These are phyloP conservation scores for Keqinozyma sinolaborantium DNA, from an alignment of 1,139 yeast genomes.

Conservation along the genomic window DNA sequence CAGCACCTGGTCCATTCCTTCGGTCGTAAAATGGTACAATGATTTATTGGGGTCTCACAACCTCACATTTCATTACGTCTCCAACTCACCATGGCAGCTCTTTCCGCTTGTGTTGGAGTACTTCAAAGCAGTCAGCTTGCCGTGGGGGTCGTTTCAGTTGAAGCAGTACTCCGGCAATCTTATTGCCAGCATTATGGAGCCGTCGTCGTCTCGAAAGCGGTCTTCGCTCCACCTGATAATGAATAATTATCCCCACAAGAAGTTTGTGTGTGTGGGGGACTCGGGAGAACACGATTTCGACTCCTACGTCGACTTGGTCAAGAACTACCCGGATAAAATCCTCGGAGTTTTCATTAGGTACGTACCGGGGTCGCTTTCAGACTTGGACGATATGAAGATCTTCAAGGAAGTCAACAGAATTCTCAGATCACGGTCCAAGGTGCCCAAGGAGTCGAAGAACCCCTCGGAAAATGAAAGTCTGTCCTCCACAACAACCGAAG, in stretches of 20 bases:
- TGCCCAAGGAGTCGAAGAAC: neutral
- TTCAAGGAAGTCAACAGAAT: constrained; percentile 28
- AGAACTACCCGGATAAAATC: constrained; percentile 56
- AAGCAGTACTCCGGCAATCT: constrained; percentile 85
- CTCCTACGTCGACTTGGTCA: constrained; percentile 76
- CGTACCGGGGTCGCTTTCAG: constrained; percentile 66
- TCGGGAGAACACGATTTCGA: constrained; percentile 95
- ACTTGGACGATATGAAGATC: constrained; percentile 41
- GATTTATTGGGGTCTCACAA: constrained; percentile 32
- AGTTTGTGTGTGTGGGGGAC: constrained; percentile 85
- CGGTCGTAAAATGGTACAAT: constrained; percentile 69
- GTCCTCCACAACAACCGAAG: too few species aligned
- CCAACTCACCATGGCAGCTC: constrained; percentile 93
- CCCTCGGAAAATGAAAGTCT: too few species aligned
- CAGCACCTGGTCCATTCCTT: constrained; percentile 64
- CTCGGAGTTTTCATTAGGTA: constrained; percentile 78
- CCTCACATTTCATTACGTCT: constrained; percentile 80
- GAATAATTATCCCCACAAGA: constrained; percentile 70
- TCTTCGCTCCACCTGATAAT: constrained; percentile 62
- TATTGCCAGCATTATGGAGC: constrained; percentile 77
- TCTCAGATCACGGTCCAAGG: constrained; percentile 4
- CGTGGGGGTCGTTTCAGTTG: constrained; percentile 75
- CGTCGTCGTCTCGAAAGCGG: constrained; percentile 78
- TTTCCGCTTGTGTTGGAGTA: constrained; percentile 64
- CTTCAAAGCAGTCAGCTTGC: constrained; percentile 53